phyloP scores from a whole-genome alignment of 768 basidiomycete species.

The Guyanaporus albipodus region DNA sequence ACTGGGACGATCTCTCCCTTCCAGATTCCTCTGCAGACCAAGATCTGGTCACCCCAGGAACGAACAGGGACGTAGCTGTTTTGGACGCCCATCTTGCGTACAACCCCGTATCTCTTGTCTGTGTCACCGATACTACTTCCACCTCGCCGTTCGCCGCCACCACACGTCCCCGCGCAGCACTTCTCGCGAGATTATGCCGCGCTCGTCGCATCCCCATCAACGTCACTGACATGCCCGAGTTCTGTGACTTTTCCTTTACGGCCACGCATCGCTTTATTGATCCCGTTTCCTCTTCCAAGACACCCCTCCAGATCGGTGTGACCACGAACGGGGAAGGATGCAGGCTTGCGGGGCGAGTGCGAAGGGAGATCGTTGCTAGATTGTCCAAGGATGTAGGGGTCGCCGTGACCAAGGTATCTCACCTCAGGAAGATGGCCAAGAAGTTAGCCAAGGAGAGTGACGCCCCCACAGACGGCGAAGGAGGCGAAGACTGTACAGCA shows the following conservation, averaged over 20 bases:
- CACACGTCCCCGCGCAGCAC: conserved; percentile 47
- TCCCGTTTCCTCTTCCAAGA: conserved; percentile 39
- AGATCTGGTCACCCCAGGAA: background rate
- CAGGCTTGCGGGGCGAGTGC: conserved; percentile 72
- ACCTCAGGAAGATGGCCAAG: conserved; percentile 53
- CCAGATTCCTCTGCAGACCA: conserved; percentile 26
- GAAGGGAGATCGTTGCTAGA: conserved; percentile 74
- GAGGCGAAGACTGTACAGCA: conserved; percentile 50
- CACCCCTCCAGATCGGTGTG: conserved; percentile 70
- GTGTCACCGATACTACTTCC: conserved; percentile 76
- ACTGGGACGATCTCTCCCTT: conserved; percentile 45
- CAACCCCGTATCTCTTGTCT: conserved; percentile 49
- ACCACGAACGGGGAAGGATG: conserved; percentile 94
- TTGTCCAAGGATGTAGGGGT: conserved; percentile 69
- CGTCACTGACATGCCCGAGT: conserved; percentile 77
- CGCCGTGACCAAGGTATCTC: conserved; percentile 72
- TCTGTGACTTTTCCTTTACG: conserved; percentile 89
- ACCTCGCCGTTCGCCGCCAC: conserved; percentile 35
- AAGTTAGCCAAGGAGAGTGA: conserved; percentile 24
- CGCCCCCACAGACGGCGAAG: conserved; percentile 35
- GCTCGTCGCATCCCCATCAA: conserved; percentile 70
- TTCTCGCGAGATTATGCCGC: conserved; percentile 54
- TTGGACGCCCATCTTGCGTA: conserved; percentile 46
- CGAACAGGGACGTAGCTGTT: conserved; percentile 38
- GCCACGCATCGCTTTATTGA: conserved; percentile 79